phyloP scores from a whole-genome alignment of 176 grass and related monocot genomes.

The Alopecurus myosuroides region DNA sequence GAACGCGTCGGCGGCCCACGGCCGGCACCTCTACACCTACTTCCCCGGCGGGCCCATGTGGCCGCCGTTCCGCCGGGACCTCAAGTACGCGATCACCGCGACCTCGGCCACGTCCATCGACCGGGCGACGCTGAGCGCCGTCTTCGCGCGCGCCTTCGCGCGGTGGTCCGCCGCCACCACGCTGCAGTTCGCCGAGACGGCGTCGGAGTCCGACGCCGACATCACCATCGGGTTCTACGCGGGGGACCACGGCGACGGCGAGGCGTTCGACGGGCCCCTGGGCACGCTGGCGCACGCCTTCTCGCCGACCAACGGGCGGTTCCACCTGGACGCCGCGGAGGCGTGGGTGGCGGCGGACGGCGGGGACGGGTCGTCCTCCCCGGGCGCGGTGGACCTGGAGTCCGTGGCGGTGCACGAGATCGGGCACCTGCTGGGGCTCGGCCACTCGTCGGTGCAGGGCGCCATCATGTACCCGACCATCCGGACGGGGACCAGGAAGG shows the following conservation, averaged over 20 bases:
- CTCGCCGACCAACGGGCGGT: constrained; percentile 85
- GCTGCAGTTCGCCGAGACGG: constrained; percentile 62
- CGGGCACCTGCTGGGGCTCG: constrained; percentile 83
- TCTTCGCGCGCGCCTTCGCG: constrained; percentile 72
- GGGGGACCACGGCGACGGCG: constrained; percentile 67
- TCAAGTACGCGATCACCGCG: constrained; percentile 59
- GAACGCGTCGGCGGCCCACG: background rate
- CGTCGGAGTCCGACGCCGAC: constrained; percentile 53
- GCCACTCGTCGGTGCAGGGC: constrained; percentile 63
- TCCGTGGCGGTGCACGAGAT: constrained; percentile 99
- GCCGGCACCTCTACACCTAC: constrained; percentile 47
- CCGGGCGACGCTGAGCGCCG: constrained; percentile 28
- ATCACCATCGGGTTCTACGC: constrained; percentile 79
- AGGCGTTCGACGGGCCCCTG: constrained; percentile 85
- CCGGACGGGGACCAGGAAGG: constrained; percentile 59
- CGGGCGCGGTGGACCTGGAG: constrained; percentile 64
- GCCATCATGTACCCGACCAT: constrained; percentile 96
- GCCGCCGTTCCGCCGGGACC: constrained; percentile 44
- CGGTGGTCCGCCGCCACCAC: constrained; percentile 61
- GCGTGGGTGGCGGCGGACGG: constrained; percentile 49
- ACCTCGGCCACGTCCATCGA: constrained; percentile 63
- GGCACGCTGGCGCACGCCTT: constrained; percentile 94
- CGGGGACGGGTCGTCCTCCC: constrained; percentile 25
- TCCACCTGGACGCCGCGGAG: constrained; percentile 89
- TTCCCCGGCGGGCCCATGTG: constrained; percentile 66